These are phyloP conservation scores for Hansenula sp. DNA, from an alignment of 1,139 yeast species.

Conservation along the genomic window DNA sequence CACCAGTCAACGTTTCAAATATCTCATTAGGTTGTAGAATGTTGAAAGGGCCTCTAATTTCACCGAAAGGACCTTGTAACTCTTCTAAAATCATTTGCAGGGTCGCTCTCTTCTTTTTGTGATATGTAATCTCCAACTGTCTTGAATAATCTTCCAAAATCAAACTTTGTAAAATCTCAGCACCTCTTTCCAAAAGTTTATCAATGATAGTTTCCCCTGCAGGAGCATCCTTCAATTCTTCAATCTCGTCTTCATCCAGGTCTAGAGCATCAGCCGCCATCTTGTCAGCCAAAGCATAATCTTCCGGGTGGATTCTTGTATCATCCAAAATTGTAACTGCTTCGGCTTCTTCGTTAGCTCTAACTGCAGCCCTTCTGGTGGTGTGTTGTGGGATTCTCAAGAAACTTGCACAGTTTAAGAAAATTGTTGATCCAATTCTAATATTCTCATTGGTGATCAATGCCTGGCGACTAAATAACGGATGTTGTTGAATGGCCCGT, in stretches of 20 bases:
- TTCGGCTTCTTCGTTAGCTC: conserved; percentile 46
- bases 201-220: conserved; percentile 71
- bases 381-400: conserved; percentile 68
- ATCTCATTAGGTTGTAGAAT: conserved; percentile 66
- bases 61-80: conserved; percentile 82
- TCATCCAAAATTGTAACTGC: conserved; percentile 80
- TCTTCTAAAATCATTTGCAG: conserved; percentile 87
- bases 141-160: conserved; percentile 92
- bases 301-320: conserved; percentile 97
- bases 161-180: conserved; percentile 80
- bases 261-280: conserved; percentile 99
- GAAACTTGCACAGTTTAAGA: conserved; percentile 91
- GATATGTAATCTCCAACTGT: conserved; percentile 74
- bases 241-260: conserved; percentile 89
- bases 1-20: conserved; percentile 89
- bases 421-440: conserved; percentile 66
- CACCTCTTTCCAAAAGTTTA: conserved; percentile 73
- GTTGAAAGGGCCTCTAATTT: conserved; percentile 72
- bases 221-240: conserved; percentile 61
- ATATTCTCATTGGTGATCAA: conserved; percentile 72
- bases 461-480: conserved; percentile 67
- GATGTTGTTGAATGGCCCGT: conserved; percentile 70
- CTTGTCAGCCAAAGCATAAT: conserved; percentile 89
- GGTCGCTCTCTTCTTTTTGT: conserved; percentile 77
- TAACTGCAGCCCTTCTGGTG: conserved; percentile 32